Evolutionary conservation across 352 stramenopile species (phyloP).

Genomic region (Phytophthora sansomeana): DNA sequence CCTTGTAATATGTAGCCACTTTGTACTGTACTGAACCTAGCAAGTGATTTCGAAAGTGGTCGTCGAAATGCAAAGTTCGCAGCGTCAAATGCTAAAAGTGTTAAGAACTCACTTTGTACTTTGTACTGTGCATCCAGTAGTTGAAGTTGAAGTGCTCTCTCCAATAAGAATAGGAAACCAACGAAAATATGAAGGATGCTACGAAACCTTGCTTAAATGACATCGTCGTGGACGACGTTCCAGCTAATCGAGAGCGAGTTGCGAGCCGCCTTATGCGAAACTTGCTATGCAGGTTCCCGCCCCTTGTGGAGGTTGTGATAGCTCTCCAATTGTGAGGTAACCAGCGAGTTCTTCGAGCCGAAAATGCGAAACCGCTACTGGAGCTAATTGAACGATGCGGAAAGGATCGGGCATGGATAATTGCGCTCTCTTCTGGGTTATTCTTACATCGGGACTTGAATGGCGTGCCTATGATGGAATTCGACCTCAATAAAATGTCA

Average conservation of each 20-base stretch:
- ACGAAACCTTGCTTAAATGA: neutral
- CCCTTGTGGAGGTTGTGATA: neutral
- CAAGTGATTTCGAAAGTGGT: no score
- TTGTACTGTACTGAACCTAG: no score
- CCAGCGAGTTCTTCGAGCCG: neutral
- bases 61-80: no score
- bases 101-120: no score
- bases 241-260: neutral
- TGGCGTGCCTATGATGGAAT: neutral
- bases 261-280: neutral
- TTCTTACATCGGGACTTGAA: conserved; percentile 5
- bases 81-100: no score
- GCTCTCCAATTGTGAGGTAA: conserved; percentile 5
- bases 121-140: no score
- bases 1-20: no score
- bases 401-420: neutral
- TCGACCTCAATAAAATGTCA: conserved; percentile 7
- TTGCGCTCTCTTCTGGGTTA: neutral
- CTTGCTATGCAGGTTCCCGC: neutral
- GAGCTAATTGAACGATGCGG: neutral
- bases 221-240: conserved; percentile 1
- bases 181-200: no score
- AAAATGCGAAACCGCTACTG: neutral
- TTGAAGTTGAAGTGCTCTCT: no score
- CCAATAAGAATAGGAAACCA: no score